Conservation (phyloP, 345 rosid genomes). For the Citrus unshiu region DNA sequence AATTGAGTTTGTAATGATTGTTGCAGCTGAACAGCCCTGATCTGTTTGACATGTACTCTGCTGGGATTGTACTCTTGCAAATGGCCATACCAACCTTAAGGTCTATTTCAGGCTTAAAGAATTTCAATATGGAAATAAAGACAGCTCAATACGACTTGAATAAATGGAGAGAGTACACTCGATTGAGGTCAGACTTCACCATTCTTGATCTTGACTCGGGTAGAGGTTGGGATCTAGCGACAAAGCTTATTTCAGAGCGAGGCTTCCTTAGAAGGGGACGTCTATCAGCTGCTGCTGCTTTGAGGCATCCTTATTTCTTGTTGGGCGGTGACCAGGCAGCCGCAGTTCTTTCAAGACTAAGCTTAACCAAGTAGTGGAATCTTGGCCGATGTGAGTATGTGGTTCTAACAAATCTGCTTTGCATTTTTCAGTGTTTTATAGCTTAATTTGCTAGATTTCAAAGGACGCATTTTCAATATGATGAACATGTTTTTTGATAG, state of each 20-base stretch:
- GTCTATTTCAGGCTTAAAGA: slow-evolving; percentile 66
- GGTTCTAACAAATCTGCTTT: background rate
- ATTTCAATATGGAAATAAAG: slow-evolving; percentile 74
- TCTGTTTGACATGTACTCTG: slow-evolving; percentile 86
- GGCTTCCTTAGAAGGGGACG: slow-evolving; percentile 77
- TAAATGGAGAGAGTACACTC: slow-evolving; percentile 65
- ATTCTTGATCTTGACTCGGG: slow-evolving; percentile 87
- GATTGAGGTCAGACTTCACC: slow-evolving; percentile 69
- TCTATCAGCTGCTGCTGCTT: slow-evolving; percentile 86
- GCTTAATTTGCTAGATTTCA: background rate
- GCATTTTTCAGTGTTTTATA: background rate
- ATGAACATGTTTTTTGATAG: background rate
- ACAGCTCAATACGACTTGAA: slow-evolving; percentile 56
- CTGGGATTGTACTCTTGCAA: slow-evolving; percentile 87
- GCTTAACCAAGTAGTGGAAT: slow-evolving; percentile 48
- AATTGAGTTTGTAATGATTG: slow-evolving; percentile 12
- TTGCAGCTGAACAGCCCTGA: slow-evolving; percentile 93
- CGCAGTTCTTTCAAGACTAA: slow-evolving; percentile 74
- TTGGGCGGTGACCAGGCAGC: slow-evolving; percentile 94
- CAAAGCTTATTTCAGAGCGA: slow-evolving; percentile 77
- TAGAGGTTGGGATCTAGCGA: slow-evolving; percentile 97
- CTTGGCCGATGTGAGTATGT: slow-evolving; percentile 12
- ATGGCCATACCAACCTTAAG: slow-evolving; percentile 86
- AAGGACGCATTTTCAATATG: background rate
- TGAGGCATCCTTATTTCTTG: slow-evolving; percentile 91